Conservation (phyloP, 1,139 yeast species). For the Diutina siamensis region DNA sequence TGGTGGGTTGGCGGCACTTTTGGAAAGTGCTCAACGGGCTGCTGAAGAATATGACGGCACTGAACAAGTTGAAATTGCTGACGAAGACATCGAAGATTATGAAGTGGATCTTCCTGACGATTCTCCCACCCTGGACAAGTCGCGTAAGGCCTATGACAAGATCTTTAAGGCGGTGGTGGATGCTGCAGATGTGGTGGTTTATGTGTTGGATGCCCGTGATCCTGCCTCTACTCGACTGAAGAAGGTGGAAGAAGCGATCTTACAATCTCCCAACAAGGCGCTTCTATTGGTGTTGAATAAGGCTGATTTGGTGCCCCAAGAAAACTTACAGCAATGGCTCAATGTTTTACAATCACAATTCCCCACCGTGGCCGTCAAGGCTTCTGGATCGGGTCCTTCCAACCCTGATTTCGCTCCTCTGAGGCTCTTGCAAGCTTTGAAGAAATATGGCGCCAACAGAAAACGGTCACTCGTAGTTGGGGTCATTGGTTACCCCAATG, state of each 20-base stretch:
- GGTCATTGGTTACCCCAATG: conserved; percentile 90
- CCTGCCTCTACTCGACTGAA: conserved; percentile 92
- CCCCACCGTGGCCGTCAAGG: conserved; percentile 85
- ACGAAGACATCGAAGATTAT: conserved; percentile 29
- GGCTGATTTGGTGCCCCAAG: conserved; percentile 83
- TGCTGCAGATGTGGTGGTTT: conserved; percentile 78
- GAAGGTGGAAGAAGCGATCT: conserved; percentile 81
- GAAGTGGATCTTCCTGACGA: conserved; percentile 20
- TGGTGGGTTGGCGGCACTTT: conserved; percentile 69
- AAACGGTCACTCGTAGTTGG: conserved; percentile 93
- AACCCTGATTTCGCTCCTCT: conserved; percentile 69
- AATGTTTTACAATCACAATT: conserved; percentile 67
- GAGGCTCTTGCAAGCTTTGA: conserved; percentile 67
- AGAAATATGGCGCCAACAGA: conserved; percentile 77
- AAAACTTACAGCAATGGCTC: conserved; percentile 77
- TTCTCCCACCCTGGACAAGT: conserved; percentile 45
- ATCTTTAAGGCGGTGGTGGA: conserved; percentile 77
- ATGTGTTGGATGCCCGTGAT: conserved; percentile 94
- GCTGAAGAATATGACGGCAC: conserved; percentile 65
- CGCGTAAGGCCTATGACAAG: conserved; percentile 88
- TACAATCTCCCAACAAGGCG: conserved; percentile 69
- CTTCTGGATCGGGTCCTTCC: conserved; percentile 24
- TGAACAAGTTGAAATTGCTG: conserved; percentile 27
- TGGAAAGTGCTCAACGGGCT: conserved; percentile 81
- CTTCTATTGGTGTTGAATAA: conserved; percentile 79